Evolutionary conservation across 257 asterid species (phyloP).

Genomic region (Przewalskia tangutica): DNA sequence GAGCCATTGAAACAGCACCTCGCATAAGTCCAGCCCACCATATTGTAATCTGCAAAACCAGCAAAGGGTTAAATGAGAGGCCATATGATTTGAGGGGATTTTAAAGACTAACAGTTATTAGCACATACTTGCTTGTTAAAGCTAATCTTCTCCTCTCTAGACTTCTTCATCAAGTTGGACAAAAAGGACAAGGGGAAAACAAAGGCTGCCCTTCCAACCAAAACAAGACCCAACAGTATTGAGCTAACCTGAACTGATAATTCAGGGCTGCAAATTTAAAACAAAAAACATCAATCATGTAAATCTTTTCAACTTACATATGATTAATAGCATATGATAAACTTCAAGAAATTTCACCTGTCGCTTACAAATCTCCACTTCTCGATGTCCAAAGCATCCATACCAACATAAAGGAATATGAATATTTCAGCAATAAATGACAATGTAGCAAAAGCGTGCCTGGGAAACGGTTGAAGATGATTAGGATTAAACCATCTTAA

Average conservation of each 20-base stretch:
- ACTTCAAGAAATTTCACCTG: slow-evolving; percentile 39
- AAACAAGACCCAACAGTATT: slow-evolving; percentile 68
- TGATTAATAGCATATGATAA: background rate
- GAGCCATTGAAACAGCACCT: slow-evolving; percentile 99
- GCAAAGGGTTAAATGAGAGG: background rate
- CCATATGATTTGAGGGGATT: background rate
- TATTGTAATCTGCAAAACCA: slow-evolving; percentile 49
- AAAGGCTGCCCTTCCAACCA: slow-evolving; percentile 93
- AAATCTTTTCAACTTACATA: background rate
- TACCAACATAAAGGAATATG: slow-evolving; percentile 91
- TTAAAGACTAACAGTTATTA: slow-evolving; percentile 1
- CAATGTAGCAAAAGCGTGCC: slow-evolving; percentile 91
- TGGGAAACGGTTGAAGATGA: slow-evolving; percentile 22
- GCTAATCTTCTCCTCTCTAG: slow-evolving; percentile 44
- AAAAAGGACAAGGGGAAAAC: slow-evolving; percentile 84
- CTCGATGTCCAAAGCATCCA: slow-evolving; percentile 98
- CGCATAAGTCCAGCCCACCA: slow-evolving; percentile 99
- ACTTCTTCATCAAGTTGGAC: slow-evolving; percentile 80
- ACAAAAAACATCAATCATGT: background rate
- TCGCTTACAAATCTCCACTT: slow-evolving; percentile 78
- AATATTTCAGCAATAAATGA: slow-evolving; percentile 91
- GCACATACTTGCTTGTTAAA: slow-evolving; percentile 69
- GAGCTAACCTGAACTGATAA: slow-evolving; percentile 66
- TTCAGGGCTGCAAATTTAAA: slow-evolving; percentile 47
- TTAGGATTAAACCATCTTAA: slow-evolving; percentile 6